Evolutionary conservation across 148 eudicot species (phyloP).

Genomic region (Rhododendron williamsianum): DNA sequence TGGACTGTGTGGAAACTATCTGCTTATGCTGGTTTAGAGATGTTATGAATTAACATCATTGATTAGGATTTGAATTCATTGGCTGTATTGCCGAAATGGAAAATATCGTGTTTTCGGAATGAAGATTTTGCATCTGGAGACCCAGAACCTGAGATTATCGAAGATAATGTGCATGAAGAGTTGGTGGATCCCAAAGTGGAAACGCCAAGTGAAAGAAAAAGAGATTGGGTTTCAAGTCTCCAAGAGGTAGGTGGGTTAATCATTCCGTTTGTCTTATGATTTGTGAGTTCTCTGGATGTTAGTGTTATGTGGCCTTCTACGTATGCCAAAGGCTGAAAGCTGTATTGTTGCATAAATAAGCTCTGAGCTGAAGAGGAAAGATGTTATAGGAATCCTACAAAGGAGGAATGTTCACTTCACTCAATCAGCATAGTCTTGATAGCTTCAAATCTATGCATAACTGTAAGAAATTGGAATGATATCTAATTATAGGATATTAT

Average conservation of each 20-base stretch:
- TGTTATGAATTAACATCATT: background rate
- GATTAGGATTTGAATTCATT: background rate
- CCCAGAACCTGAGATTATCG: constrained; percentile 42
- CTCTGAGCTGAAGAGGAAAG: background rate
- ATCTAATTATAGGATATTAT: background rate
- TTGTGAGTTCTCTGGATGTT: background rate
- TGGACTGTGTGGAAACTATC: background rate
- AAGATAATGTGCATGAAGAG: constrained; percentile 42
- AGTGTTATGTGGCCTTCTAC: background rate
- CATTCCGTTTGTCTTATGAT: background rate
- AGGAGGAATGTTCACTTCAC: background rate
- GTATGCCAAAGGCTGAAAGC: background rate
- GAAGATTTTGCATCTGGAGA: constrained; percentile 47
- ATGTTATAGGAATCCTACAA: background rate
- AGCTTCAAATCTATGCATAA: background rate
- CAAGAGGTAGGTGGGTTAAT: constrained; percentile 35
- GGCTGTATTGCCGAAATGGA: constrained; percentile 46
- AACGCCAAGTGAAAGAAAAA: constrained; percentile 23
- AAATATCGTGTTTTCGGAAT: constrained; percentile 58
- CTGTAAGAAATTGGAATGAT: background rate
- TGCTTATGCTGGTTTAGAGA: background rate
- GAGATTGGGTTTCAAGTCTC: constrained; percentile 39
- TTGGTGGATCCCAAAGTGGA: constrained; percentile 39
- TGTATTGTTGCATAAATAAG: background rate
- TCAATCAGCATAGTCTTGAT: background rate